These are phyloP conservation scores for Acorus calamus DNA, from an alignment of 106 monocot species.

Conservation along the genomic window DNA sequence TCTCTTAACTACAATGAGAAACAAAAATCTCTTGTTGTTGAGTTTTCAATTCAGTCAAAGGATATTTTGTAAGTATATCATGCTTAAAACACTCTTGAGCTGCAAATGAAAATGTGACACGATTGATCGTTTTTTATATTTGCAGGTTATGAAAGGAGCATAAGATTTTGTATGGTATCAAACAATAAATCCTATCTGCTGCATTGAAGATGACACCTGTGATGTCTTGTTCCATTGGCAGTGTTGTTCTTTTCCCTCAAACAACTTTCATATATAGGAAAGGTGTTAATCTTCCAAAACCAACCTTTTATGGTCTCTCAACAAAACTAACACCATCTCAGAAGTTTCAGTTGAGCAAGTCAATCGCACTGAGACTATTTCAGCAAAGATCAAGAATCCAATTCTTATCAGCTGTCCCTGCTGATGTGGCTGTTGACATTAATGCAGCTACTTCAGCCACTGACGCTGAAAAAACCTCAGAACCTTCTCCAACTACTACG, in stretches of 20 bases:
- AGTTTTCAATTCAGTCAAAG: too few species aligned
- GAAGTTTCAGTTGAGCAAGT: slow-evolving; percentile 20
- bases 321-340: slow-evolving; percentile 13
- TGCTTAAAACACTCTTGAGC: too few species aligned
- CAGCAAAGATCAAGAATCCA: slow-evolving; percentile 25
- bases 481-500: slow-evolving; percentile 16
- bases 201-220: slow-evolving; percentile 52
- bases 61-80: too few species aligned
- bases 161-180: neutral
- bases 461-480: slow-evolving; percentile 14
- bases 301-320: slow-evolving; percentile 19
- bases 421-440: slow-evolving; percentile 58
- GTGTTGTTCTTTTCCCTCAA: slow-evolving; percentile 48
- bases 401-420: slow-evolving; percentile 36
- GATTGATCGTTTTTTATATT: too few species aligned
- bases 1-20: too few species aligned
- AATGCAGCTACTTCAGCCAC: slow-evolving; percentile 45
- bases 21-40: too few species aligned
- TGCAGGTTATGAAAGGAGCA: too few species aligned
- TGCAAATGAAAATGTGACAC: too few species aligned
- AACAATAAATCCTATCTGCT: neutral
- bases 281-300: slow-evolving; percentile 31
- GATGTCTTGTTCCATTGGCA: slow-evolving; percentile 60
- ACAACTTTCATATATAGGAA: slow-evolving; percentile 30
- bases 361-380: slow-evolving; percentile 21